Percentiles rank a stretch among this genome's conserved stretches.
Conservation (phyloP, 768 basidiomycete species). For the Suillus placidus region DNA sequence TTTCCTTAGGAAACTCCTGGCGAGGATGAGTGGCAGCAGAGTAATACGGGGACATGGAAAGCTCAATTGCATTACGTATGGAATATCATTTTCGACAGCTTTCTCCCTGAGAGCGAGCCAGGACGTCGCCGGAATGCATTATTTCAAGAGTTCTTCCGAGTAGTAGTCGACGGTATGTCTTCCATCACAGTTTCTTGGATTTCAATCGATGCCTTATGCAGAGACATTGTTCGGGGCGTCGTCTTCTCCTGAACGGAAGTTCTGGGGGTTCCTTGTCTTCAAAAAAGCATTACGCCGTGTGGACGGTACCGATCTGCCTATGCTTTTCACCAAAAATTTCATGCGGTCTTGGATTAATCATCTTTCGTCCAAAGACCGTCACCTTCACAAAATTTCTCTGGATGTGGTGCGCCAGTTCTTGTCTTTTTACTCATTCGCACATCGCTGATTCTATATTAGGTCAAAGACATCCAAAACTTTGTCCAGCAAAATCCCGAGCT, state of each 20-base stretch:
- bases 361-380: slow-evolving; percentile 83
- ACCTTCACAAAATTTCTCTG: slow-evolving; percentile 86
- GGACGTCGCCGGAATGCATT: slow-evolving; percentile 48
- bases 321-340: slow-evolving; percentile 92
- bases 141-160: slow-evolving; percentile 89
- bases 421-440: neutral
- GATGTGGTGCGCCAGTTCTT: slow-evolving; percentile 61
- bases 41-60: slow-evolving; percentile 71
- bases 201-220: slow-evolving; percentile 33
- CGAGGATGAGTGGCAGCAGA: slow-evolving; percentile 55
- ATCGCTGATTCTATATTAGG: slow-evolving; percentile 44
- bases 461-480: slow-evolving; percentile 70
- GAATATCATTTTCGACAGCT: slow-evolving; percentile 77
- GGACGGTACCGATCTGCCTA: slow-evolving; percentile 65
- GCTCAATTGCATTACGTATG: slow-evolving; percentile 92
- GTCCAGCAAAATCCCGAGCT: slow-evolving; percentile 76
- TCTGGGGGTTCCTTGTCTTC: slow-evolving; percentile 95
- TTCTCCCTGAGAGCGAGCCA: slow-evolving; percentile 55
- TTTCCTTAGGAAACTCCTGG: slow-evolving; percentile 53
- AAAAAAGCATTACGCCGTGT: slow-evolving; percentile 75
- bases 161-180: slow-evolving; percentile 85
- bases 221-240: slow-evolving; percentile 86
- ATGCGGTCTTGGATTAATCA: slow-evolving; percentile 98
- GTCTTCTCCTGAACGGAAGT: slow-evolving; percentile 86
- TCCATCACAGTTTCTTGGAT: neutral